Conservation (phyloP, 129 eudicot species). For the Artemisia annua region DNA sequence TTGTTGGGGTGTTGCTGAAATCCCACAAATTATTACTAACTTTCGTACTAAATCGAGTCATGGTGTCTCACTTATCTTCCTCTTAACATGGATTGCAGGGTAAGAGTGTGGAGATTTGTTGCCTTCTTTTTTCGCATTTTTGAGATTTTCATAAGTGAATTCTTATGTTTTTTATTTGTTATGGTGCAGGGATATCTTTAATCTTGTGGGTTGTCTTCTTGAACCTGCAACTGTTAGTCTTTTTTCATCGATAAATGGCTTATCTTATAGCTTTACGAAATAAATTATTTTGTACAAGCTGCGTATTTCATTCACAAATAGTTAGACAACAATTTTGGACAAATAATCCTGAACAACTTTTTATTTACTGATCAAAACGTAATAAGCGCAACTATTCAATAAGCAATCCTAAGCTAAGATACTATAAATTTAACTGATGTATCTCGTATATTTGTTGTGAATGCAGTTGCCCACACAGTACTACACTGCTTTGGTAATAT, state of each 20-base stretch:
- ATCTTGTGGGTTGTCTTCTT: slow-evolving; percentile 74
- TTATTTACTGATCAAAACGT: no score
- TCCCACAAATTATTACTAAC: slow-evolving; percentile 72
- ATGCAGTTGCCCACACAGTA: slow-evolving; percentile 84
- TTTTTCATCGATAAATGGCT: not conserved
- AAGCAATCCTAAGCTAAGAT: not conserved
- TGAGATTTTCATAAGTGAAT: not conserved
- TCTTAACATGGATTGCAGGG: slow-evolving; percentile 68
- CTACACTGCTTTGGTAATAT: slow-evolving; percentile 66
- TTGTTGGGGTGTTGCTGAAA: slow-evolving; percentile 67
- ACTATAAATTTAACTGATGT: not conserved
- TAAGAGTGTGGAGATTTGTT: slow-evolving; percentile 26
- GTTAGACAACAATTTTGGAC: no score
- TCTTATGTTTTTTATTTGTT: not conserved
- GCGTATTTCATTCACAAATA: no score
- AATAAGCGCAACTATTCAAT: no score
- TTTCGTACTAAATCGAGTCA: slow-evolving; percentile 56
- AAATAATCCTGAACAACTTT: no score
- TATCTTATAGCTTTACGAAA: not conserved
- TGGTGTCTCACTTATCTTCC: slow-evolving; percentile 58
- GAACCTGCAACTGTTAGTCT: slow-evolving; percentile 76
- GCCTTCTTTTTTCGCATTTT: not conserved
- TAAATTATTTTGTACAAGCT: no score
- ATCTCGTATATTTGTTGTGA: not conserved
- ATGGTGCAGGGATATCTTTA: slow-evolving; percentile 64